Conservation (phyloP, 164 flowering plant genomes). For the Berberis vulgaris region DNA sequence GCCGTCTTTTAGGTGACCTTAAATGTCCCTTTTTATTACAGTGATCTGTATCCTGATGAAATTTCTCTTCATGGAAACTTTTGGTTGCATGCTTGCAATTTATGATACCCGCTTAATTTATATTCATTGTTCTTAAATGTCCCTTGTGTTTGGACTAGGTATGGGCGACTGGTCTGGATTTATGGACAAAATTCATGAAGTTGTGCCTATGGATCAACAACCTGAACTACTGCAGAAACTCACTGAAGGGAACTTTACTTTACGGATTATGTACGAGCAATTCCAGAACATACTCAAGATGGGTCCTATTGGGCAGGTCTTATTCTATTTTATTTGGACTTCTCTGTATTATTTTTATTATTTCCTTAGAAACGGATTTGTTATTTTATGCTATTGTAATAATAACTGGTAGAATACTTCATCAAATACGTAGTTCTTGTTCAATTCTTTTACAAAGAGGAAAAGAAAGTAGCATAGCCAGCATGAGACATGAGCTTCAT, state of each 20-base stretch:
- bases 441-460: no score
- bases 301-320: constrained; percentile 95
- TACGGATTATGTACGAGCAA: constrained; percentile 94
- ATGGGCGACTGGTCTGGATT: constrained; percentile 83
- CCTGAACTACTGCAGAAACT: constrained; percentile 96
- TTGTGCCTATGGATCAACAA: constrained; percentile 97
- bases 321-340: background rate
- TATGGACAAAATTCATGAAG: constrained; percentile 99
- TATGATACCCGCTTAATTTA: no score
- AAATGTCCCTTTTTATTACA: no score
- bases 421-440: no score
- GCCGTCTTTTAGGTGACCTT: constrained; percentile 61
- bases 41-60: no score
- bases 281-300: constrained; percentile 91
- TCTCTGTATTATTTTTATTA: background rate
- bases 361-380: no score
- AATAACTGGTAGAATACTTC: no score
- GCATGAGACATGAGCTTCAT: no score
- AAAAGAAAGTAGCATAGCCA: no score
- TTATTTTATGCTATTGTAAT: background rate
- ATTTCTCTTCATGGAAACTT: no score
- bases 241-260: constrained; percentile 79
- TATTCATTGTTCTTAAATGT: no score
- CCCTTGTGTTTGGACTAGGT: constrained; percentile 6
- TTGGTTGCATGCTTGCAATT: no score